Conservation (phyloP, 2,329 filamentous ascomycete species). For the Volutella citrinella region DNA sequence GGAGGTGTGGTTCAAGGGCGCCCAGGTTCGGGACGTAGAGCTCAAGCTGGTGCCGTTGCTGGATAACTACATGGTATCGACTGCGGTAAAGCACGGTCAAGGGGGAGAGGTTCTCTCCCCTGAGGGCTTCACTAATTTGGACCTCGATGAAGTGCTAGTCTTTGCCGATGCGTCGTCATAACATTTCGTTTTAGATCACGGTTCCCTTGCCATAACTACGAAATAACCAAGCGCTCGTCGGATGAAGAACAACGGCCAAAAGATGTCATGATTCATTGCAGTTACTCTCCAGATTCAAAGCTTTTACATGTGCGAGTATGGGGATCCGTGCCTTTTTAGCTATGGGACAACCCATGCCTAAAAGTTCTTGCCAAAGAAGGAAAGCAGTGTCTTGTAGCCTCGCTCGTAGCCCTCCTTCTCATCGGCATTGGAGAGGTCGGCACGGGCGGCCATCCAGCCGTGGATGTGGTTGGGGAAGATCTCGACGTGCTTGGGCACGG, state of each 20-base stretch:
- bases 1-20: constrained; percentile 31
- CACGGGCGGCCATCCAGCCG: constrained; percentile 71
- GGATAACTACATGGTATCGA: constrained; percentile 54
- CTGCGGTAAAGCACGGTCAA: constrained; percentile 43
- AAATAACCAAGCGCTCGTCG: no score
- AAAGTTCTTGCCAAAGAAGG: constrained; percentile 55
- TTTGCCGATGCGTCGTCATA: constrained; percentile 40
- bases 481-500: constrained; percentile 58
- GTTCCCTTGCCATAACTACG: no score
- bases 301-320: no score
- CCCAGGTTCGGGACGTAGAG: constrained; percentile 31
- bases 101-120: constrained; percentile 27
- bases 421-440: constrained; percentile 53
- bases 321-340: no score
- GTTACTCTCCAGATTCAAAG: no score
- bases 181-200: no score
- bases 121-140: constrained; percentile 40
- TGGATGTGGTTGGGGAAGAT: constrained; percentile 66
- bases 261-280: no score
- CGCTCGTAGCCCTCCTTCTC: constrained; percentile 61
- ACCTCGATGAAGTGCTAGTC: constrained; percentile 43
- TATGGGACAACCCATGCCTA: no score
- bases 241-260: no score
- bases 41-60: constrained; percentile 37
- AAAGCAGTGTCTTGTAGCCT: constrained; percentile 57